Evolutionary conservation across 2,329 filamentous ascomycete species (phyloP).

Genomic region (Ceratocystis ficicola): DNA sequence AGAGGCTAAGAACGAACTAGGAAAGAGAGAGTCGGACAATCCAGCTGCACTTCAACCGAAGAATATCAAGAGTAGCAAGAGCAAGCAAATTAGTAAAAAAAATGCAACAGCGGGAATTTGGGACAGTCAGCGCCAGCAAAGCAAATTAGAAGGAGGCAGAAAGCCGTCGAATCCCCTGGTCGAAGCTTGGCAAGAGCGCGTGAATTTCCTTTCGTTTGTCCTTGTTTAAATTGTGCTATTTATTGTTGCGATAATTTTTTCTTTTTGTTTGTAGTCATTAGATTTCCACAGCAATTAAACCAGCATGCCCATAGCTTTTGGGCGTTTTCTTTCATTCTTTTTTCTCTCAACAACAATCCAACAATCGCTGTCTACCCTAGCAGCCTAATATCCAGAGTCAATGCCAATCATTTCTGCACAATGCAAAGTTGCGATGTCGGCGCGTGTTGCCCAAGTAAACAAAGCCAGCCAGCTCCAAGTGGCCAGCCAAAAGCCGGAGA

Average conservation of each 20-base stretch:
- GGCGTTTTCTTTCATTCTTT: neutral
- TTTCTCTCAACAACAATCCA: neutral
- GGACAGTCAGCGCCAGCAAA: neutral
- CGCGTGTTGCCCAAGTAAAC: neutral
- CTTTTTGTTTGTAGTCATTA: neutral
- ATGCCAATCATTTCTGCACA: slow-evolving; percentile 8
- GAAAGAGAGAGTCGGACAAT: neutral
- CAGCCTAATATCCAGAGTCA: neutral
- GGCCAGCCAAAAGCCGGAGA: neutral
- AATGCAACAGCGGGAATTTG: neutral
- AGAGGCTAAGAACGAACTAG: neutral
- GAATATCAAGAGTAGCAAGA: neutral
- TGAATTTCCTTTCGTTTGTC: neutral
- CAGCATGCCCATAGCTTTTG: slow-evolving; percentile 1
- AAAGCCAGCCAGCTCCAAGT: neutral
- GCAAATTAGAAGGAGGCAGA: slow-evolving; percentile 9
- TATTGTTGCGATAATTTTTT: neutral
- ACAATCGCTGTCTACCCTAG: neutral
- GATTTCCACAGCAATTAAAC: neutral
- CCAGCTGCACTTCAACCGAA: neutral
- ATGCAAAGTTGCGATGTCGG: neutral
- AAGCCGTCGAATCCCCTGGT: slow-evolving; percentile 2
- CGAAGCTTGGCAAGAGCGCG: slow-evolving; percentile 1
- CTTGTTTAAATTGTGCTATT: neutral
- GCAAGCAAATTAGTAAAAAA: neutral